These are phyloP conservation scores for Pythium oligandrum DNA, from an alignment of 352 stramenopile genomes.

Conservation along the genomic window DNA sequence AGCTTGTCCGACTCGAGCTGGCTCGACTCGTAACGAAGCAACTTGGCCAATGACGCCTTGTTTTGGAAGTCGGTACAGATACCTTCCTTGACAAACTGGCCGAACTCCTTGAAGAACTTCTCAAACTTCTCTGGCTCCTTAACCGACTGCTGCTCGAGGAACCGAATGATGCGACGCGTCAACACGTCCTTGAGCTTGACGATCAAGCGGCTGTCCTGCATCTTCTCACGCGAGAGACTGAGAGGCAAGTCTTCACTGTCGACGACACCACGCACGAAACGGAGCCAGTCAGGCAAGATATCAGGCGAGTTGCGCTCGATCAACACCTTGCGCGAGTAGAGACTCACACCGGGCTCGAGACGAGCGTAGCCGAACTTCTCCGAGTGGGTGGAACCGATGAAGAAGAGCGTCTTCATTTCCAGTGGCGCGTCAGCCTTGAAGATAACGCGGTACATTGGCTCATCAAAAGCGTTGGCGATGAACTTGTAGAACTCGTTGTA, in stretches of 20 bases:
- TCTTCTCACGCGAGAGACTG: conserved; percentile 97
- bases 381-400: conserved; percentile 95
- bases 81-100: conserved; percentile 97
- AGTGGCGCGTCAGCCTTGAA: conserved; percentile 98
- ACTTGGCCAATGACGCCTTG: conserved; percentile 92
- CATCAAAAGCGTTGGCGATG: conserved; percentile 94
- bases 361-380: conserved; percentile 96
- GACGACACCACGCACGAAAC: conserved; percentile 84
- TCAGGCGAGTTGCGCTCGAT: conserved; percentile 97
- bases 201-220: conserved; percentile 97
- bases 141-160: conserved; percentile 79
- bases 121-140: conserved; percentile 97
- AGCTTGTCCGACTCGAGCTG: conserved; percentile 89
- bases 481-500: conserved; percentile 98
- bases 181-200: conserved; percentile 96
- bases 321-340: conserved; percentile 99
- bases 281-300: conserved; percentile 98
- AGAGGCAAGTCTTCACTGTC: conserved; percentile 99
- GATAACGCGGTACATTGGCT: conserved; percentile 93
- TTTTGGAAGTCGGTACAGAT: conserved; percentile 93
- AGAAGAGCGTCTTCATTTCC: conserved; percentile 98
- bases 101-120: conserved; percentile 98
- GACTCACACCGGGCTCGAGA: conserved; percentile 94
- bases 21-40: conserved; percentile 98
- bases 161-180: conserved; percentile 90